phyloP scores from a whole-genome alignment of 83 land plant species.

The Diphasiastrum complanatum region DNA sequence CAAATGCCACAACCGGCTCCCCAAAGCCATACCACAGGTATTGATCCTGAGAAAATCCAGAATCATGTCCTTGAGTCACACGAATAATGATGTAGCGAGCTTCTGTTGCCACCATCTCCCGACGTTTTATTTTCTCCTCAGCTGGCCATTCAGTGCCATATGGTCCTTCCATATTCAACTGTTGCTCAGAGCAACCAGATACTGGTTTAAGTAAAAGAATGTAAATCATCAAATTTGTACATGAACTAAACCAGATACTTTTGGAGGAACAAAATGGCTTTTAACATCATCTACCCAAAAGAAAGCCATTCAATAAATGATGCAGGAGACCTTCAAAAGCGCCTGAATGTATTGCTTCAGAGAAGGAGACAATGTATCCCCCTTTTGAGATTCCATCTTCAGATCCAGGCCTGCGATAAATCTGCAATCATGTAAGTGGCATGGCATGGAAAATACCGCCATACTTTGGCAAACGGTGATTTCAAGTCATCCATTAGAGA shows the following conservation, averaged over 20 bases:
- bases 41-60: constrained; percentile 16
- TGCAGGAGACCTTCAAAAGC: constrained; percentile 23
- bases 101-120: constrained; percentile 83
- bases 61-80: no score
- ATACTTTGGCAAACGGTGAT: no score
- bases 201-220: background rate
- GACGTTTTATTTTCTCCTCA: constrained; percentile 82
- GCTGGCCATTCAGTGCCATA: constrained; percentile 77
- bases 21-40: constrained; percentile 31
- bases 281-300: background rate
- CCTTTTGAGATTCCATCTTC: constrained; percentile 5
- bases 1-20: constrained; percentile 73
- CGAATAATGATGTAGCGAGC: constrained; percentile 75
- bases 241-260: background rate
- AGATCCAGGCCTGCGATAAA: no score
- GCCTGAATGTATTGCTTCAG: constrained; percentile 30
- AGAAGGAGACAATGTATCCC: constrained; percentile 14
- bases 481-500: no score
- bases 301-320: background rate
- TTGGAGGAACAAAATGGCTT: background rate
- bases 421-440: no score
- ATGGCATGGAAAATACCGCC: no score
- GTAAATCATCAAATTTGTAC: background rate
- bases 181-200: constrained; percentile 3
- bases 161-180: constrained; percentile 84